Evolutionary conservation across 768 basidiomycete genomes (phyloP).

Genomic region (Auriscalpium vulgare): DNA sequence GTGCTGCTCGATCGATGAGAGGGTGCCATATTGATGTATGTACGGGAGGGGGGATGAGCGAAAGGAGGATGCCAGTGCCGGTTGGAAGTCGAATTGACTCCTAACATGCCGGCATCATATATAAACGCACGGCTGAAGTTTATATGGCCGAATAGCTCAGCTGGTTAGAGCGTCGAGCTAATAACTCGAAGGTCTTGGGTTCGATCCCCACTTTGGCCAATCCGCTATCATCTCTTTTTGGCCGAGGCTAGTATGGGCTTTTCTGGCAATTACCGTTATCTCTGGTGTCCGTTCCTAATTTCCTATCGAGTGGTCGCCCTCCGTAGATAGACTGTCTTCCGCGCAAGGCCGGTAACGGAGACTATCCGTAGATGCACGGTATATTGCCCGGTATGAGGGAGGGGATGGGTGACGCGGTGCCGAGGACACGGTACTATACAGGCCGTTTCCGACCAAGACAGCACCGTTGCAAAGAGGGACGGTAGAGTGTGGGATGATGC

Average conservation of each 20-base stretch:
- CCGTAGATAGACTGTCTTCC: too few species aligned
- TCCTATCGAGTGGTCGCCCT: too few species aligned
- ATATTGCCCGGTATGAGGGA: neutral
- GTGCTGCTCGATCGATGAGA: constrained; percentile 1
- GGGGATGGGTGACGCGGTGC: neutral
- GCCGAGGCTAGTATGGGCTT: neutral
- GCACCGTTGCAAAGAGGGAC: neutral
- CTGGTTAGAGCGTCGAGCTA: constrained; percentile 92
- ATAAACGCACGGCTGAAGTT: accelerated
- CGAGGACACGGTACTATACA: neutral
- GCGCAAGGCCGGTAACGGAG: too few species aligned
- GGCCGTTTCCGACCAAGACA: neutral
- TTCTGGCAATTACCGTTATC: neutral
- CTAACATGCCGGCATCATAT: neutral
- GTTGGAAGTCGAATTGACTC: neutral
- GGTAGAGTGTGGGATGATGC: neutral
- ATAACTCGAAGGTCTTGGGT: constrained; percentile 34
- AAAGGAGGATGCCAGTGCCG: neutral
- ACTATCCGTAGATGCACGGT: too few species aligned
- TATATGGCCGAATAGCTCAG: constrained; percentile 79
- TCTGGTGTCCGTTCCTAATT: too few species aligned
- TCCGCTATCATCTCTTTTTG: too few species aligned
- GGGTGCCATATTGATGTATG: constrained; percentile 4
- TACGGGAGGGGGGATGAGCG: neutral
- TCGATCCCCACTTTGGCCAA: constrained; percentile 24